phyloP scores from a whole-genome alignment of 768 basidiomycete species.

The Amanita thiersii region DNA sequence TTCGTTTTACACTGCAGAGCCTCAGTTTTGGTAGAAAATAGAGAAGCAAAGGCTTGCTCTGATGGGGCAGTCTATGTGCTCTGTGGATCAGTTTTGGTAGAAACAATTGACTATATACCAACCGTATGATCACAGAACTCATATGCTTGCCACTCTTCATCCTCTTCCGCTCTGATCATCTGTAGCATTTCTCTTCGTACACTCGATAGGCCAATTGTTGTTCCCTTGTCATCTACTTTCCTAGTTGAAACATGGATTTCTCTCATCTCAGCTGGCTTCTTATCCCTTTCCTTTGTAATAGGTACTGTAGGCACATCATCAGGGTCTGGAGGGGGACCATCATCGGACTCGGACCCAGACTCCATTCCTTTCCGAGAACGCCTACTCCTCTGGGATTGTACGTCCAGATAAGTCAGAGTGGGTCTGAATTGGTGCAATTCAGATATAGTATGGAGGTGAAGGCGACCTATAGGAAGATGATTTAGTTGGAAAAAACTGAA shows the following conservation, averaged over 20 bases:
- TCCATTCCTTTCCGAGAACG: slow-evolving; percentile 34
- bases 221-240: slow-evolving; percentile 57
- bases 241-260: slow-evolving; percentile 75
- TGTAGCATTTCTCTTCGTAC: slow-evolving; percentile 72
- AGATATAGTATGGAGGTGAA: slow-evolving; percentile 72
- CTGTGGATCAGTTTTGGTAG: slow-evolving; percentile 2
- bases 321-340: slow-evolving; percentile 73
- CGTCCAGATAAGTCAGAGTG: slow-evolving; percentile 73
- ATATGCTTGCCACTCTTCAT: slow-evolving; percentile 67
- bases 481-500: slow-evolving; percentile 8
- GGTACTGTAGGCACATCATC: slow-evolving; percentile 50
- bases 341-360: slow-evolving; percentile 68
- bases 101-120: slow-evolving; percentile 16
- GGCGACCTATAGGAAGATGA: slow-evolving; percentile 36
- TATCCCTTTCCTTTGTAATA: slow-evolving; percentile 47
- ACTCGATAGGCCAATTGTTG: slow-evolving; percentile 48
- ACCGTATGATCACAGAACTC: slow-evolving; percentile 63
- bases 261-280: slow-evolving; percentile 53
- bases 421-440: slow-evolving; percentile 81
- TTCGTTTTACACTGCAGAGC: slow-evolving; percentile 46
- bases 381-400: slow-evolving; percentile 54
- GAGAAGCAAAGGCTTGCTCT: slow-evolving; percentile 43
- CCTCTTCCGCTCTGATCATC: slow-evolving; percentile 67
- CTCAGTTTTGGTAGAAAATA: slow-evolving; percentile 53
- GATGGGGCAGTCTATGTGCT: slow-evolving; percentile 49